Conservation (phyloP, 129 eudicot genomes). For the Erigeron canadensis region DNA sequence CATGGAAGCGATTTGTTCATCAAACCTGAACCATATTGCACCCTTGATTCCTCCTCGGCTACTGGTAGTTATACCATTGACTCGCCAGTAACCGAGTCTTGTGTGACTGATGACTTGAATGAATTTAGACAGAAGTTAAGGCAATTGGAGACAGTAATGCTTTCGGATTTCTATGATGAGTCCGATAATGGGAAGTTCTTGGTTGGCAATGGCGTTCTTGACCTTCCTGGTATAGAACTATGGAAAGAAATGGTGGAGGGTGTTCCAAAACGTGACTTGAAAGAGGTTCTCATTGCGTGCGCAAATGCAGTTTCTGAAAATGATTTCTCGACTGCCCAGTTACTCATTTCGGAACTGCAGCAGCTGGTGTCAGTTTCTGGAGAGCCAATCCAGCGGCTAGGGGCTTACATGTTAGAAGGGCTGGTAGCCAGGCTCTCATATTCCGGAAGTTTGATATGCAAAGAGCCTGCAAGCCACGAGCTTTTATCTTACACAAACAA, state of each 20-base stretch:
- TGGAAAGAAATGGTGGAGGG: conserved; percentile 79
- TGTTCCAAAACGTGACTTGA: conserved; percentile 60
- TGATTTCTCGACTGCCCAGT: conserved; percentile 45
- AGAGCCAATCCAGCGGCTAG: conserved; percentile 72
- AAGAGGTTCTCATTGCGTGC: conserved; percentile 56
- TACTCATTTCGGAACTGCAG: conserved; percentile 59
- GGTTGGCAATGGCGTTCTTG: conserved; percentile 24
- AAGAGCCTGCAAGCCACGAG: conserved; percentile 54
- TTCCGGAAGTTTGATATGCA: conserved; percentile 55
- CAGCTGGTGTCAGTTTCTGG: conserved; percentile 81
- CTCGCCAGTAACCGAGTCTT: conserved; percentile 58
- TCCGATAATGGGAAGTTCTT: conserved; percentile 30
- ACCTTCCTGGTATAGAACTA: conserved; percentile 53
- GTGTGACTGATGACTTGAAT: conserved; percentile 49
- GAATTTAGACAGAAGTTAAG: conserved; percentile 60
- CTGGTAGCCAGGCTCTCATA: conserved; percentile 62
- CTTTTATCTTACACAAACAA: conserved; percentile 64
- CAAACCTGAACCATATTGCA: conserved; percentile 45
- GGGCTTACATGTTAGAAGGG: conserved; percentile 87
- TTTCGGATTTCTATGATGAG: conserved; percentile 49
- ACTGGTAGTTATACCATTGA: conserved; percentile 34
- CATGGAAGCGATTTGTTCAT: conserved; percentile 28
- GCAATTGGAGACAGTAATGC: conserved; percentile 72
- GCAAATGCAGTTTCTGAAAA: conserved; percentile 59
- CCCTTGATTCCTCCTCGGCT: conserved; percentile 67